Evolutionary conservation across 345 rosid genomes (phyloP), one percentile per base, ranked within the genome.

Genomic region (Populus alba): DNA sequence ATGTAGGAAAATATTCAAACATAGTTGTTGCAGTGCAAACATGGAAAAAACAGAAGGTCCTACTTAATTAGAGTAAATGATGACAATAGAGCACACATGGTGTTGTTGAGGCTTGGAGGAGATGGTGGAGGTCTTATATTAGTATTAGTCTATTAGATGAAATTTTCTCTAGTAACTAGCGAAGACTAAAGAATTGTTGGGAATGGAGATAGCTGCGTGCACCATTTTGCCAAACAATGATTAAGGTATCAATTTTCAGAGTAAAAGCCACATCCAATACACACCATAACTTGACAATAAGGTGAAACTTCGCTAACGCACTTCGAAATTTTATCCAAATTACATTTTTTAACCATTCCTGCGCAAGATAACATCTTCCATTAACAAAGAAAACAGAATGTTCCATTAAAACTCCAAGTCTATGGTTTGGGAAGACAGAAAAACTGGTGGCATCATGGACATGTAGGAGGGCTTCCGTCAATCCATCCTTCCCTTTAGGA

Each of bases 401-500:
- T 41, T 39, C 38, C 51, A 12, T 7, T 77, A 31, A 29, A 70
- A 41, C 31, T 22, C 13, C 65, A 20, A 25, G 61, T 25, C 16
- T 33, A 1, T 7, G 49, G 63, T 33, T 49, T 59, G 31, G 51
- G 33, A 27, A 20, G 23, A 75, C 23, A 38, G 47, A 57, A 68
- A 16, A 59, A 6, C 47, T 2, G 59, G 67, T 20, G 74, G 29
- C n/a, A 61, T 7, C 22, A 22, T 77, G 31, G 20, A 2, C 20
- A 31, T 3, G 18, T 10, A 11, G 33, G 1, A 53, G 37, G 38
- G 17, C 8, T 18, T 37, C 75, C 72, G 67, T 92, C 85, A 94
- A 81, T 96, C 99, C 97, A 94, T 96, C 84, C 99, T 92, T 81
- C 99, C 99, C 87, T 96, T 96, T 80, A 96, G 87, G 83, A 92